A percentile compares a stretch with the other conserved stretches of the same genome.
Conservation (phyloP, 2,329 filamentous ascomycete genomes). For the Lachnellula suecica region DNA sequence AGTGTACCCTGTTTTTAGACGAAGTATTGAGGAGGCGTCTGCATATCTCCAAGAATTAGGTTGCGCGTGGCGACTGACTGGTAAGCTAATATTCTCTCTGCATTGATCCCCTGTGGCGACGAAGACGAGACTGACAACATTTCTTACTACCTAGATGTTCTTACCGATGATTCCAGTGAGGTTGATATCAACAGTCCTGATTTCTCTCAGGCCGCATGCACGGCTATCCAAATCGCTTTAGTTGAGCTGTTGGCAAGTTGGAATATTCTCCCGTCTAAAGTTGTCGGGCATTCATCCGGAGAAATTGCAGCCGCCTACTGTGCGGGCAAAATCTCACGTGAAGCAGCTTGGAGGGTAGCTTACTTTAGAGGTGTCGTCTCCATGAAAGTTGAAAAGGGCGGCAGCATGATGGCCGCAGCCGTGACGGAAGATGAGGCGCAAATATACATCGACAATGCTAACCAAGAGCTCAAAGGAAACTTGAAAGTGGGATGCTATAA, state of each 20-base stretch:
- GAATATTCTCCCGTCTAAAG: constrained; percentile 36
- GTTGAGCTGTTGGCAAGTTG: constrained; percentile 41
- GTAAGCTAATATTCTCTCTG: not conserved
- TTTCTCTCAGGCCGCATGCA: constrained; percentile 40
- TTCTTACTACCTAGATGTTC: not conserved
- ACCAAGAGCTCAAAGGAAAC: not conserved
- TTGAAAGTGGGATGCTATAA: constrained; percentile 31
- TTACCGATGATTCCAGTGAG: not conserved
- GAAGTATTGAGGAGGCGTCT: constrained; percentile 19
- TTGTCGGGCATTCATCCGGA: constrained; percentile 45
- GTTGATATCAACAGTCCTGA: not conserved
- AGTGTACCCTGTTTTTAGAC: not conserved
- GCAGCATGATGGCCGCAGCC: not conserved
- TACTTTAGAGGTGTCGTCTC: not conserved
- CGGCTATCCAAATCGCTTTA: constrained; percentile 45
- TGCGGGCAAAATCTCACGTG: not conserved
- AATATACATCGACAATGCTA: not conserved
- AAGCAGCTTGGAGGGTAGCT: not conserved
- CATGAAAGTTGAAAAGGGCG: not conserved
- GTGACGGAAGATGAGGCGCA: not conserved
- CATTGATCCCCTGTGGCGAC: not conserved
- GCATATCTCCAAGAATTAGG: not conserved
- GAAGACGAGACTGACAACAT: not conserved
- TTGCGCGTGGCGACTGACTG: not conserved
- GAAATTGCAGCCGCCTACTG: constrained; percentile 44